Evolutionary conservation across 1,139 yeast genomes (phyloP), one percentile per base, ranked within the genome.

Genomic region (Lodderomyces orthopsilosis): DNA sequence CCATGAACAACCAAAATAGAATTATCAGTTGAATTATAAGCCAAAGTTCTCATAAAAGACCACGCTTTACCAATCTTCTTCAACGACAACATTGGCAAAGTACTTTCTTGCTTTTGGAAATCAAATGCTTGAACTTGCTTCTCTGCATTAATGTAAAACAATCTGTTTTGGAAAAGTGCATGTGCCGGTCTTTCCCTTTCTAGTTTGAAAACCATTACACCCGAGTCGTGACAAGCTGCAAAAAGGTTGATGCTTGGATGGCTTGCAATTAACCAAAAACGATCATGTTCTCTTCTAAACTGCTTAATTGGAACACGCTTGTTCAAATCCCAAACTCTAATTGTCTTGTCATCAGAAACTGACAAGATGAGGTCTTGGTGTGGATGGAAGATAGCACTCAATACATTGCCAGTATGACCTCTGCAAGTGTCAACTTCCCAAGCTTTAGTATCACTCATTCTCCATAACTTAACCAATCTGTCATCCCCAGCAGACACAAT

Each of bases 351-450:
- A 63, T 93, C 98, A 52, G 95, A 85, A 39, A 91, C 96, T 21
- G 98, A 91, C 44, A 94, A 73, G 53, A 94, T 91, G 61, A 93
- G 73, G 56, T 93, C 97, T 65, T 90, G 95, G 54, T 81, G 83
- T 36, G 98, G 98, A 59, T 93, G 97, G 79, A 94, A 94, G 43
- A 88, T 72, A 35, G 90, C 91, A 63, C 95, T 77, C 46, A 91
- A 82, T 45, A 93, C 96, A 59, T 89, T 90, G 59, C 93, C 91
- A 38, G 96, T 85, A 64, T 94, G 99, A 43, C 98, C 98, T 59
- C 98, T 81, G 66, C 97, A 93, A 36, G 98, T 89, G 61, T 94
- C 99, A 43, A 94, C 95, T 65, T 94, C 98, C 98, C 98, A 94
- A 26, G 98, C 98, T 67, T 91, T 90, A 32, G 95, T 85, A 56